Conservation (phyloP, 108 stramenopile genomes). For the Fragilaria crotonensis region DNA sequence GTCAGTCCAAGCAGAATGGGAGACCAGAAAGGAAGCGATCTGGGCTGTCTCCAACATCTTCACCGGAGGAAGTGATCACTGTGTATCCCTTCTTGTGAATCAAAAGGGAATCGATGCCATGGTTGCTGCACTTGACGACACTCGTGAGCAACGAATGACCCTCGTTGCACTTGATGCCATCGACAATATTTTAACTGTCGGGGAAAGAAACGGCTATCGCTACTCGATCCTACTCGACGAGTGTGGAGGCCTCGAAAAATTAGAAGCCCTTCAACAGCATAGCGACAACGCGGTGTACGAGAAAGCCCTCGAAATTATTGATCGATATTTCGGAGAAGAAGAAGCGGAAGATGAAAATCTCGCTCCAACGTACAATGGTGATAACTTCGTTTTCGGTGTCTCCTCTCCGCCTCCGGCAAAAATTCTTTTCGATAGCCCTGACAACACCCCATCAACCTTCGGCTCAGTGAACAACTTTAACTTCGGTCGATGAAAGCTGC, state of each 20-base stretch:
- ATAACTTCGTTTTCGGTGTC: conserved; percentile 48
- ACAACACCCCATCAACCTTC: too few species aligned
- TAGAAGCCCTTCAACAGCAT: conserved; percentile 84
- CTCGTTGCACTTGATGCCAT: conserved; percentile 68
- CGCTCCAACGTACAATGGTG: conserved; percentile 37
- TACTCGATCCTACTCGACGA: conserved; percentile 51
- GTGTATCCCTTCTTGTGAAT: conserved; percentile 56
- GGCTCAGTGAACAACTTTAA: too few species aligned
- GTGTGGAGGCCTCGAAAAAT: conserved; percentile 60
- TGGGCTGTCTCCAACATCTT: conserved; percentile 82
- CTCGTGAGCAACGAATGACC: conserved; percentile 54
- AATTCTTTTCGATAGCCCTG: background rate
- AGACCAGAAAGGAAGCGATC: conserved; percentile 85
- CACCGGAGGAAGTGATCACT: conserved; percentile 43
- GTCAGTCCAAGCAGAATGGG: conserved; percentile 65
- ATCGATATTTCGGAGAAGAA: conserved; percentile 74
- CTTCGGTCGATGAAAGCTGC: too few species aligned
- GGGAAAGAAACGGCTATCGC: conserved; percentile 9
- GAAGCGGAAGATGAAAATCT: conserved; percentile 68
- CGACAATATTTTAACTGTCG: conserved; percentile 52
- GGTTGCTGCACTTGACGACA: conserved; percentile 45
- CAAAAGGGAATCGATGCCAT: conserved; percentile 59
- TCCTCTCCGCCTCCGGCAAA: too few species aligned
- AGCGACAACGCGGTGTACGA: conserved; percentile 66
- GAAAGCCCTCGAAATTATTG: conserved; percentile 67